phyloP scores from a whole-genome alignment of 1,284 basidiomycete genomes.

The Malassezia sympodialis region DNA sequence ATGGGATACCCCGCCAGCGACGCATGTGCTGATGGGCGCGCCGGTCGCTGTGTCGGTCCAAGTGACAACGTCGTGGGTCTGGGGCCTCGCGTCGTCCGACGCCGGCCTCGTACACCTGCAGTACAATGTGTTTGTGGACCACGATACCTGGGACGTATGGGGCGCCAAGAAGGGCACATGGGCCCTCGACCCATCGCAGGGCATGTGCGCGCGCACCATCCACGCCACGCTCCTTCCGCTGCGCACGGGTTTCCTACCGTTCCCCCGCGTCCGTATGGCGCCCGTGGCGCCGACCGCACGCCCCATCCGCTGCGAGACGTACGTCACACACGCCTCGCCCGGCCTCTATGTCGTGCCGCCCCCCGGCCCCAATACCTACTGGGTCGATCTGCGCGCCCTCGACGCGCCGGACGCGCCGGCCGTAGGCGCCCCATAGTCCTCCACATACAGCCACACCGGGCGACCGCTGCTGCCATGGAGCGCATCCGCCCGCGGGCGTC shows the following conservation, averaged over 20 bases:
- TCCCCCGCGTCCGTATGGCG: conserved; percentile 20
- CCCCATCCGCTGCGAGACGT: conserved; percentile 25
- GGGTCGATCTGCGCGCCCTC: conserved; percentile 12
- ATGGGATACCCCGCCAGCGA: background rate
- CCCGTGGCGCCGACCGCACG: conserved; percentile 7
- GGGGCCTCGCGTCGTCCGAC: background rate
- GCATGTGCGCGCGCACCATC: conserved; percentile 5
- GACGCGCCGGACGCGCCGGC: background rate
- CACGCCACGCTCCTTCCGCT: conserved; percentile 27
- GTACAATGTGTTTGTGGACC: conserved; percentile 33
- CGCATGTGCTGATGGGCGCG: background rate
- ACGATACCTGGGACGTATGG: conserved; percentile 35
- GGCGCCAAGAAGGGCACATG: conserved; percentile 27
- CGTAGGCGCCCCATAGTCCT: background rate
- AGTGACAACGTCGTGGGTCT: background rate
- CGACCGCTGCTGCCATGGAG: conserved; percentile 12
- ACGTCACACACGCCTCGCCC: conserved; percentile 21
- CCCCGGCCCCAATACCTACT: conserved; percentile 15
- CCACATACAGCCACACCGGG: background rate
- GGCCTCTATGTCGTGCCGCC: conserved; percentile 21
- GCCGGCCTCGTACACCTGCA: conserved; percentile 9
- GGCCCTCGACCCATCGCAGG: background rate
- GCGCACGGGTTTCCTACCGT: conserved; percentile 19
- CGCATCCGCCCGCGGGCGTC: conserved; percentile 29
- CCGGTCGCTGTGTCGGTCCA: conserved; percentile 1